Conservation (phyloP, 495 filamentous ascomycete species). For the Xylaria flabelliformis region DNA sequence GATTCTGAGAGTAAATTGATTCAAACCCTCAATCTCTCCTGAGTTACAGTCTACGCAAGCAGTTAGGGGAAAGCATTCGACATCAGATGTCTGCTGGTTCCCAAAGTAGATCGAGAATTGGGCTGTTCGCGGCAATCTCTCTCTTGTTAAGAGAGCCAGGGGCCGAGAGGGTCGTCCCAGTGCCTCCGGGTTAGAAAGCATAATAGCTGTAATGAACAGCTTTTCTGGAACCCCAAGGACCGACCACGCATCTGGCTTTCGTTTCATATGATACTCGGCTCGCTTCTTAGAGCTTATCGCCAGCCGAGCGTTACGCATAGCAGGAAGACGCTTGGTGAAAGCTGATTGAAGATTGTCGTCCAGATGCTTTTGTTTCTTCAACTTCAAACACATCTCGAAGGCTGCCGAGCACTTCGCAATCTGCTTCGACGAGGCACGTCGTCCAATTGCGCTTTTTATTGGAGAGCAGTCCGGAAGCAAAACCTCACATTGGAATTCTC, state of each 20-base stretch:
- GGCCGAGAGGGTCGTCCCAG: constrained; percentile 67
- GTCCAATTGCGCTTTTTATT: constrained; percentile 68
- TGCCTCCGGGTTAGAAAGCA: constrained; percentile 61
- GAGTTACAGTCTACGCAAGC: constrained; percentile 49
- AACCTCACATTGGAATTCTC: constrained; percentile 78
- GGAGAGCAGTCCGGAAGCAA: constrained; percentile 80
- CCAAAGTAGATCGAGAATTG: constrained; percentile 74
- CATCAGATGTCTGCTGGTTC: constrained; percentile 60
- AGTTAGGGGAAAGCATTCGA: constrained; percentile 51
- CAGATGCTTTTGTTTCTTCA: constrained; percentile 70
- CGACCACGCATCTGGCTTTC: constrained; percentile 81
- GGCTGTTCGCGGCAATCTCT: constrained; percentile 68
- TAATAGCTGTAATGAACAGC: constrained; percentile 71
- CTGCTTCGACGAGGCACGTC: constrained; percentile 66
- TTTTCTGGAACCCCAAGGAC: constrained; percentile 55
- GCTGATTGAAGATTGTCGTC: constrained; percentile 76
- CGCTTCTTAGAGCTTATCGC: constrained; percentile 80
- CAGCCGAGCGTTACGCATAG: constrained; percentile 89
- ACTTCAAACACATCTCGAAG: constrained; percentile 78
- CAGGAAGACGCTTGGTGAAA: constrained; percentile 74
- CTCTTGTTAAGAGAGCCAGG: constrained; percentile 75
- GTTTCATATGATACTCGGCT: constrained; percentile 74
- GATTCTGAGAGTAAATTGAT: constrained; percentile 72
- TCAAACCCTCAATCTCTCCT: constrained; percentile 58
- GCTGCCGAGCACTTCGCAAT: constrained; percentile 90